A percentile compares a stretch with the other conserved stretches of the same genome.
These are phyloP conservation scores for Microbotryum intermedium DNA, from an alignment of 1,284 basidiomycete genomes.

Conservation along the genomic window DNA sequence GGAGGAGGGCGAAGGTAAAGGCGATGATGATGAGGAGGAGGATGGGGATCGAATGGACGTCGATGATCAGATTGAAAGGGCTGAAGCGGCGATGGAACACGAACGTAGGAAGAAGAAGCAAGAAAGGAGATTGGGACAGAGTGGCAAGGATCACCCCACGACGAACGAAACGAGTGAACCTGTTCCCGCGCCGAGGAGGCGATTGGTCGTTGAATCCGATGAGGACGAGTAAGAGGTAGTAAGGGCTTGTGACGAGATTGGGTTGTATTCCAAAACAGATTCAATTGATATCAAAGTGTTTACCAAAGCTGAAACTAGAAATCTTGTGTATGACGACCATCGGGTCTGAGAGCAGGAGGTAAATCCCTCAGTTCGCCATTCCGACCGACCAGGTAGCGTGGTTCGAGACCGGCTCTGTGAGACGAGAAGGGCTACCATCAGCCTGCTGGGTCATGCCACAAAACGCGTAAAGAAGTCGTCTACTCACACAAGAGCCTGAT, in stretches of 20 bases:
- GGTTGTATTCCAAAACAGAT: too few species aligned
- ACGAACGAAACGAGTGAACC: slow-evolving; percentile 5
- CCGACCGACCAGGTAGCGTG: slow-evolving; percentile 13
- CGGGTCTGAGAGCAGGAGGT: slow-evolving; percentile 13
- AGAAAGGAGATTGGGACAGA: slow-evolving; percentile 10
- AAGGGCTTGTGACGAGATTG: too few species aligned
- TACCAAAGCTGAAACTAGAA: too few species aligned
- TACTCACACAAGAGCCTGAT: slow-evolving; percentile 63
- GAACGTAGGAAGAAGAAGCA: slow-evolving; percentile 31
- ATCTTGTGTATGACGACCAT: too few species aligned
- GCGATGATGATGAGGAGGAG: slow-evolving; percentile 18
- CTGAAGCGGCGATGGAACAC: slow-evolving; percentile 33
- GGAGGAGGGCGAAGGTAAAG: slow-evolving; percentile 10
- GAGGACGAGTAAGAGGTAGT: slow-evolving; percentile 11
- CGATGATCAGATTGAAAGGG: slow-evolving; percentile 35
- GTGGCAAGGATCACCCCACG: slow-evolving; percentile 11
- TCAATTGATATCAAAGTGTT: too few species aligned
- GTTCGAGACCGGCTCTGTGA: slow-evolving; percentile 13
- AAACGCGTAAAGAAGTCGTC: neutral
- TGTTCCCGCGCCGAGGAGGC: slow-evolving; percentile 4
- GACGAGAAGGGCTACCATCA: too few species aligned
- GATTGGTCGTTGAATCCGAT: slow-evolving; percentile 24
- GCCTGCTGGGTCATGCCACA: neutral
- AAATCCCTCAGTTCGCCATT: slow-evolving; percentile 21
- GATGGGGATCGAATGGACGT: slow-evolving; percentile 27